Base-by-base conservation (phyloP, 108 stramenopile species). In the Cylindrotheca closterium region DNA sequence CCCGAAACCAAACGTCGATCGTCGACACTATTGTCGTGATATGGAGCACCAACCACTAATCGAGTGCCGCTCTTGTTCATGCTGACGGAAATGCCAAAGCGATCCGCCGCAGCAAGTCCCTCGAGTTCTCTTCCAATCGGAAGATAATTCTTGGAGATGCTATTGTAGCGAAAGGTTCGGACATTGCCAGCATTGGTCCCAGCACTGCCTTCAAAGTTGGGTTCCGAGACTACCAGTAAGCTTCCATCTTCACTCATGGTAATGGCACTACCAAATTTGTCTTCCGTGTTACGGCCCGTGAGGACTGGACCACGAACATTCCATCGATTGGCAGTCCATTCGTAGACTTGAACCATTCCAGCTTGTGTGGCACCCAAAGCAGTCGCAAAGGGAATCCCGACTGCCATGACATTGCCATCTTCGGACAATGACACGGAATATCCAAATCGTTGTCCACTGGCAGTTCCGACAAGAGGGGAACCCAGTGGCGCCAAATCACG, bases 11-110 rank as follows among this genome's bases (percentile, higher is more conserved):
- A 47, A 4, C 71, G 71, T 1, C 22, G 34, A n/a, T 54, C 46
- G 7, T 33, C 63, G 23, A 28, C 1, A 0, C 68, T 71, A 60
- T 78, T 65, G 52, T 70, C 71, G 51, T 74, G 78, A 72, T 89
- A 84, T 8, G 86, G 86, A 29, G 84, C 84, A 19, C 89, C 89
- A 37, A 83, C 74, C 18, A 74, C 83, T 25, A 92, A 19, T 1
- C 72, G 70, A 29, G 51, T 54, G 26, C 91, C 91, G 48, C 84
- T 73, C 50, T 60, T 64, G 19, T 71, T 71, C 23, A 89, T 47
- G 23, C 79, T 69, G 2, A 93, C 60, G 30, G 76, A 69, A 30
- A 76, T 28, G 3, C 91, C 91, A 73, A 88, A 89, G 21, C 53
- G 48, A 46, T 77, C 74, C 26, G 70, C 24, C 1, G 68, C 45